phyloP scores from a whole-genome alignment of 352 stramenopile species.

The Pythium phragmiticola region DNA sequence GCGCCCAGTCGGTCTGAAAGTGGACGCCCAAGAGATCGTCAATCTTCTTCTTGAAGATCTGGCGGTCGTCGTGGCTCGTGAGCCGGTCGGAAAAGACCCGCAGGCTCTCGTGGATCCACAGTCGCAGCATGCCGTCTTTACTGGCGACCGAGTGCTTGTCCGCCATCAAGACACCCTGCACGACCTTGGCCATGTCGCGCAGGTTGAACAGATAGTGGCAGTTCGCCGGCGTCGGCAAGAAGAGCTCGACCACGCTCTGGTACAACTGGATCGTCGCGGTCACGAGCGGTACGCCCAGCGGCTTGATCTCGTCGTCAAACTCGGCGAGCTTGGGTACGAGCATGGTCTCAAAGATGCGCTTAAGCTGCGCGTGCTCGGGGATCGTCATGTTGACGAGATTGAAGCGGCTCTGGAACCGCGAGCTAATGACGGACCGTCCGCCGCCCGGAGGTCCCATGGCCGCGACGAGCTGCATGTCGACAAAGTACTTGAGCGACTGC shows the following conservation, averaged over 20 bases:
- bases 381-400: conserved; percentile 91
- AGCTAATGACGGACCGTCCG: conserved; percentile 87
- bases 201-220: conserved; percentile 91
- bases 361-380: conserved; percentile 76
- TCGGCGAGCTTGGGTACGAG: conserved; percentile 80
- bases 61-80: conserved; percentile 85
- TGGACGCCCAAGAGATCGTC: conserved; percentile 73
- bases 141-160: conserved; percentile 77
- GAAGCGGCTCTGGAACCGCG: conserved; percentile 90
- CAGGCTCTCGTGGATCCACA: conserved; percentile 91
- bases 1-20: conserved; percentile 79
- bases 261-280: conserved; percentile 87
- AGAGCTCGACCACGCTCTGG: conserved; percentile 77
- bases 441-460: conserved; percentile 88
- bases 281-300: conserved; percentile 65
- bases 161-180: conserved; percentile 78
- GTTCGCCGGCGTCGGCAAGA: conserved; percentile 88
- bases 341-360: conserved; percentile 90
- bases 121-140: conserved; percentile 64
- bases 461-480: conserved; percentile 90
- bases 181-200: conserved; percentile 87
- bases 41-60: conserved; percentile 88
- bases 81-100: conserved; percentile 91
- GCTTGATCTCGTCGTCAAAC: conserved; percentile 90
- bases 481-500: conserved; percentile 88